Conservation (phyloP, 2,329 filamentous ascomycete species). For the Fusarium concolor region DNA sequence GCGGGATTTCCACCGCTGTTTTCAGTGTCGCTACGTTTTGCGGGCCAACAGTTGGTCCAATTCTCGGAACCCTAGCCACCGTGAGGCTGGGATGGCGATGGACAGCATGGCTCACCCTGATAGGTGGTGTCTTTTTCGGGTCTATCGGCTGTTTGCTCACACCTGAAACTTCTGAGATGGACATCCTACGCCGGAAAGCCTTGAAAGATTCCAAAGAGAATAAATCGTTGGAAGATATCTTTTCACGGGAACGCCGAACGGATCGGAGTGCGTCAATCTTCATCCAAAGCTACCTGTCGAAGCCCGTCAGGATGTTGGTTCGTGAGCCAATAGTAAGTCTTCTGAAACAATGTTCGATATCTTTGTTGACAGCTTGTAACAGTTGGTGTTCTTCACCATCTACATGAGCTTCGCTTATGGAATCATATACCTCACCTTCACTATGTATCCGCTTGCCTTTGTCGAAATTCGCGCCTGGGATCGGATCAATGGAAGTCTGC, state of each 20-base stretch:
- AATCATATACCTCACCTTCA: neutral
- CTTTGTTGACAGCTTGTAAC: neutral
- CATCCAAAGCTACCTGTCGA: neutral
- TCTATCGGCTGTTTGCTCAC: neutral
- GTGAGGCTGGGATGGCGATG: neutral
- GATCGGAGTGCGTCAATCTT: neutral
- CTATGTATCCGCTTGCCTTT: neutral
- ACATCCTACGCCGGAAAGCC: neutral
- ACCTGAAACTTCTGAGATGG: conserved; percentile 1
- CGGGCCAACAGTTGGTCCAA: neutral
- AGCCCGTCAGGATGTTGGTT: neutral
- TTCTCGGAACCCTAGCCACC: fast-evolving
- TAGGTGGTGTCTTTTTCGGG: neutral
- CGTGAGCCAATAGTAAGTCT: neutral
- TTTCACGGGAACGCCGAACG: neutral
- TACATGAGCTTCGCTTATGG: neutral
- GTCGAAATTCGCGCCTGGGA: neutral
- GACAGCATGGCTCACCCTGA: neutral
- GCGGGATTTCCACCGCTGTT: neutral
- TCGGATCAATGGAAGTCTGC: neutral
- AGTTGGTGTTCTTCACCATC: neutral
- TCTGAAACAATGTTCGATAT: neutral
- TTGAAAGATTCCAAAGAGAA: neutral
- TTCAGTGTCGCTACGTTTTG: neutral
- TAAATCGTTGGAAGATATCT: neutral